Evolutionary conservation across 2,329 filamentous ascomycete species (phyloP).

Genomic region (Beauveria pseudobassiana): DNA sequence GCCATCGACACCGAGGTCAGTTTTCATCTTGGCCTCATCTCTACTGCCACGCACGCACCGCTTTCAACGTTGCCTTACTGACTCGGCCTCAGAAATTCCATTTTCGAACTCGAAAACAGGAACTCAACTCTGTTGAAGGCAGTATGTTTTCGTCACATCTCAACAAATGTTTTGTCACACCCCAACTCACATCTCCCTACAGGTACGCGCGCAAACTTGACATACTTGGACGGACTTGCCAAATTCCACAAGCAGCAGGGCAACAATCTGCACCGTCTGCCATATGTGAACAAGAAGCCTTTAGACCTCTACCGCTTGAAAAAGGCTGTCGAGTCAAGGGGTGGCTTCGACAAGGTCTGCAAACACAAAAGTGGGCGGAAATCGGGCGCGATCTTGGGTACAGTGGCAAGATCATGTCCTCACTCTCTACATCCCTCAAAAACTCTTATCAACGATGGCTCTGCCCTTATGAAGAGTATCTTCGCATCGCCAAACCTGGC

Average conservation of each 20-base stretch:
- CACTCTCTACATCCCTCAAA: conserved; percentile 91
- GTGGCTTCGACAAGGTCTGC: conserved; percentile 94
- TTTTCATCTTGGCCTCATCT: not conserved
- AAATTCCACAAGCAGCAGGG: conserved; percentile 98
- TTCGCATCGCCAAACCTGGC: conserved; percentile 82
- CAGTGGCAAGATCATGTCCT: conserved; percentile 99
- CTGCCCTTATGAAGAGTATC: conserved; percentile 91
- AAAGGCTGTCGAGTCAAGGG: conserved; percentile 89
- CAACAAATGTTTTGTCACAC: not conserved
- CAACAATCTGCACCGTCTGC: conserved; percentile 85
- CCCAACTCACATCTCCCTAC: conserved; percentile 13
- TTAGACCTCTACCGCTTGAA: conserved; percentile 93
- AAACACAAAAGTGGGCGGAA: conserved; percentile 99
- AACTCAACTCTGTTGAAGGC: conserved; percentile 96
- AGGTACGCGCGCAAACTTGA: conserved; percentile 92
- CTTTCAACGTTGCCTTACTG: not conserved
- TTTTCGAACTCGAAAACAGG: conserved; percentile 91
- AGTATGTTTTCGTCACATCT: conserved; percentile 49
- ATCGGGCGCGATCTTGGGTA: conserved; percentile 95
- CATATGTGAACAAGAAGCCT: conserved; percentile 95
- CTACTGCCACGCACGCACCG: not conserved
- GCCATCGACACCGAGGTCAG: conserved; percentile 91
- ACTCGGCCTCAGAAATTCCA: conserved; percentile 68
- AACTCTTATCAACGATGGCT: conserved; percentile 98
- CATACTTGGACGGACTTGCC: conserved; percentile 87